Base-by-base conservation (phyloP, 73 alveolate genomes). In the Symbiodinium natans region DNA sequence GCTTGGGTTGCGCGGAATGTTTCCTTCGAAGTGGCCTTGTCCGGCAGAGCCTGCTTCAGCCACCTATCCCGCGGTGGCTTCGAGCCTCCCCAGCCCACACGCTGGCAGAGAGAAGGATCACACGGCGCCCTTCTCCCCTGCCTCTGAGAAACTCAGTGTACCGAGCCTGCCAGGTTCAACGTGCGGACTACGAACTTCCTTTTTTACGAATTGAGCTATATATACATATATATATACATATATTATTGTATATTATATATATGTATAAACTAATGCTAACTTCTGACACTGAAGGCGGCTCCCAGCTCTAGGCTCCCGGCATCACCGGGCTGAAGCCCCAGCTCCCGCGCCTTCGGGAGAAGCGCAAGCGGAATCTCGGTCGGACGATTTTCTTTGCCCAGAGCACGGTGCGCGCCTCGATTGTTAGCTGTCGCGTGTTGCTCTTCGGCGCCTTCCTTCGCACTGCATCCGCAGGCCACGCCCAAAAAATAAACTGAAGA, bases 291-390 rank as follows among this genome's bases (percentile, higher is more conserved):
- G n/a, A n/a, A n/a, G n/a, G n/a, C n/a, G n/a, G n/a, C n/a, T n/a
- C n/a, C n/a, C n/a, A n/a, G n/a, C n/a, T n/a, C 68, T 17, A 27
- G 21, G 68, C 68, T 52, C 54, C 89, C 11, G 2, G 74, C 92
- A 83, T 88, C 95, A 19, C 86, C 95, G 5, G 95, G 85, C n/a
- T 88, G 95, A 36, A 88, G 95, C 3, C 95, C 95, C 68, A 88
- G 85, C 74, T 88, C 95, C 25, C 86, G 85, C 27, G 77, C 43
- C 95, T 88, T 19, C 52, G n/a, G 19, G 68, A 15, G 21, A 8
- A 8, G 25, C 2, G 82, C 82, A 27, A 63, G 31, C 38, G 2
- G 31, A 34, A 2, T 2, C 38, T 29, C 17, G 63, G 8, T 8
- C 63, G 17, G 8, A 17, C 17, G 23, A 48, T 63, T 63, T 10